These are phyloP conservation scores for Cercospora zeae-maydis DNA, from an alignment of 2,329 filamentous ascomycete species.

Conservation along the genomic window DNA sequence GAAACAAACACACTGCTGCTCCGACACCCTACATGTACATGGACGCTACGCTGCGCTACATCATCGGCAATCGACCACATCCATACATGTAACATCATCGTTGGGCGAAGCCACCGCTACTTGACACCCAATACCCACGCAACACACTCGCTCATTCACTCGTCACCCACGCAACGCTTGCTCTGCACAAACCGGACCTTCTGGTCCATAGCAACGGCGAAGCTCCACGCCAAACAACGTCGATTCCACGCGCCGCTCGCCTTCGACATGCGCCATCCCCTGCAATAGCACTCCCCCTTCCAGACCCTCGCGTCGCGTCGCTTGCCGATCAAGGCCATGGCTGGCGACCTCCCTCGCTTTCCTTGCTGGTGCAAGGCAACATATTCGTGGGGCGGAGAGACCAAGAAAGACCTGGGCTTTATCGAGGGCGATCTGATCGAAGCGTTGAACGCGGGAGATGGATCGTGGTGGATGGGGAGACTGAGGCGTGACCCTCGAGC, in stretches of 20 bases:
- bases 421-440: constrained; percentile 97
- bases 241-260: background rate
- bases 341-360: constrained; percentile 31
- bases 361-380: constrained; percentile 42
- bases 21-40: background rate
- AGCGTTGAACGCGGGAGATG: constrained; percentile 95
- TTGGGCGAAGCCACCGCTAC: background rate
- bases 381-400: constrained; percentile 51
- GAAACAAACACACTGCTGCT: background rate
- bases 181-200: background rate
- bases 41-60: too few relatives aligned
- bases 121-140: background rate
- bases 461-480: constrained; percentile 96
- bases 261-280: constrained; percentile 10
- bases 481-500: constrained; percentile 85
- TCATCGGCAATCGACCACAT: background rate
- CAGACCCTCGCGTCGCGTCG: constrained; percentile 5
- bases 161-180: background rate
- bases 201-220: constrained; percentile 10
- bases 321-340: constrained; percentile 15
- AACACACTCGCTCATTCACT: background rate
- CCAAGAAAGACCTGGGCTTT: constrained; percentile 90
- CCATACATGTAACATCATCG: background rate
- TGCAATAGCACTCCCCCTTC: constrained; percentile 3
- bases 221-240: constrained; percentile 5